phyloP scores from a whole-genome alignment of 2,329 filamentous ascomycete genomes.

The Pyrenochaeta sp. region DNA sequence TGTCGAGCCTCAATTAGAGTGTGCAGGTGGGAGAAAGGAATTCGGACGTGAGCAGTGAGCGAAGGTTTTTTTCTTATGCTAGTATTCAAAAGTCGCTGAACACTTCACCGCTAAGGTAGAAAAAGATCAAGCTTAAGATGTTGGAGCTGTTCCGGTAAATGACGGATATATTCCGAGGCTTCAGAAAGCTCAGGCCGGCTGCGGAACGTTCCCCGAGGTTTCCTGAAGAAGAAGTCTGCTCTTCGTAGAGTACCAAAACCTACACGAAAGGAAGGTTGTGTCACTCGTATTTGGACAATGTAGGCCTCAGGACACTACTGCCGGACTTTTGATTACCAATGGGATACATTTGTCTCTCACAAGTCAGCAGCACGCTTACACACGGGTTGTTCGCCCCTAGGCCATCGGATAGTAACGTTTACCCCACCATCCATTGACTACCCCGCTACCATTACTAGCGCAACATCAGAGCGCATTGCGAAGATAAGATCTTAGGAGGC shows the following conservation, averaged over 20 bases:
- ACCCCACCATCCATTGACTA: conserved; percentile 3
- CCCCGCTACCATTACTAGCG: conserved; percentile 20
- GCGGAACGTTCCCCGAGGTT: conserved; percentile 14
- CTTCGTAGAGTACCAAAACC: not conserved
- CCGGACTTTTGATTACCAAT: not conserved
- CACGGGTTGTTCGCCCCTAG: conserved; percentile 3
- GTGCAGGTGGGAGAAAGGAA: not conserved
- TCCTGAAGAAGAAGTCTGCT: not conserved
- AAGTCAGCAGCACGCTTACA: conserved; percentile 10
- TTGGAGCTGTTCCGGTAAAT: conserved; percentile 14
- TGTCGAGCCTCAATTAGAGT: not conserved
- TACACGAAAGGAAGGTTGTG: too few species aligned
- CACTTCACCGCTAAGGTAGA: not conserved
- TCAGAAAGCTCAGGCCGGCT: conserved; percentile 6
- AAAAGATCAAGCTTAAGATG: conserved; percentile 8
- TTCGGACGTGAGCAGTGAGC: not conserved
- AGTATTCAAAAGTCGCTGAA: not conserved
- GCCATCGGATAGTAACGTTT: conserved; percentile 16
- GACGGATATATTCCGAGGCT: conserved; percentile 30
- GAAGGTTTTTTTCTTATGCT: not conserved
- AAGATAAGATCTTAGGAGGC: not conserved
- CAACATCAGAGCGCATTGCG: conserved; percentile 4
- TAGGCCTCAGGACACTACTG: not conserved
- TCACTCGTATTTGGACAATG: not conserved
- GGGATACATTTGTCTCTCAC: not conserved